Conservation (phyloP, 108 stramenopile genomes). For the Nitzschia sp. region DNA sequence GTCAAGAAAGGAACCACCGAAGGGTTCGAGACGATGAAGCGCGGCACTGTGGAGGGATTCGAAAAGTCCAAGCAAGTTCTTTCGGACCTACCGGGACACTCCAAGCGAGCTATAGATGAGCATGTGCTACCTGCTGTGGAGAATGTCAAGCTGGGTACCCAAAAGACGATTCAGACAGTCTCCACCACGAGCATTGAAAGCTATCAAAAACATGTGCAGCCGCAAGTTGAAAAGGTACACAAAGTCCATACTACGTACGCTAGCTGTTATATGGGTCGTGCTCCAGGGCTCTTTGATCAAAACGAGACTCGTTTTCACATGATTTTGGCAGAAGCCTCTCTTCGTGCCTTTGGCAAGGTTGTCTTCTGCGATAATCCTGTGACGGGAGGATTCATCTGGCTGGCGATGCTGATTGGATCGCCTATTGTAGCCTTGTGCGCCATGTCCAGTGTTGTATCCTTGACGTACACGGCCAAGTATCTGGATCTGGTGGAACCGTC, state of each 20-base stretch:
- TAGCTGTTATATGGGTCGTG: constrained; percentile 9
- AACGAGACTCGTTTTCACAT: not conserved
- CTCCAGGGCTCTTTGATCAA: not conserved
- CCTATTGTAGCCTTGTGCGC: constrained; percentile 22
- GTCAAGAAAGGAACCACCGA: not conserved
- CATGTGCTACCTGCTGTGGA: not conserved
- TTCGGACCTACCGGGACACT: not conserved
- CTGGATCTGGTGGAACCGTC: constrained; percentile 14
- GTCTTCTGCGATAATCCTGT: constrained; percentile 44
- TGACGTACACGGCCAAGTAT: constrained; percentile 3
- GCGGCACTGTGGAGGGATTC: constrained; percentile 3
- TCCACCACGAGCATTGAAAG: not conserved
- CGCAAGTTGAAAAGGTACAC: not conserved
- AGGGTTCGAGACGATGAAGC: constrained; percentile 1
- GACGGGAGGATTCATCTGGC: constrained; percentile 32
- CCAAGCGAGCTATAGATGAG: constrained; percentile 12
- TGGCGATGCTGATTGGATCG: constrained; percentile 22
- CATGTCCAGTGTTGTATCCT: constrained; percentile 8
- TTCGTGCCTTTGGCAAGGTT: constrained; percentile 31
- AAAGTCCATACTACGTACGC: not conserved
- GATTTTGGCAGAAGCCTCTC: constrained; percentile 14
- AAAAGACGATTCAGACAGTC: not conserved
- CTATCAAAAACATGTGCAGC: constrained; percentile 9
- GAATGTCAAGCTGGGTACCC: not conserved
- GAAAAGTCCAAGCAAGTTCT: constrained; percentile 1